Conservation (phyloP, 108 stramenopile species). For the Cyclotella sp. region DNA sequence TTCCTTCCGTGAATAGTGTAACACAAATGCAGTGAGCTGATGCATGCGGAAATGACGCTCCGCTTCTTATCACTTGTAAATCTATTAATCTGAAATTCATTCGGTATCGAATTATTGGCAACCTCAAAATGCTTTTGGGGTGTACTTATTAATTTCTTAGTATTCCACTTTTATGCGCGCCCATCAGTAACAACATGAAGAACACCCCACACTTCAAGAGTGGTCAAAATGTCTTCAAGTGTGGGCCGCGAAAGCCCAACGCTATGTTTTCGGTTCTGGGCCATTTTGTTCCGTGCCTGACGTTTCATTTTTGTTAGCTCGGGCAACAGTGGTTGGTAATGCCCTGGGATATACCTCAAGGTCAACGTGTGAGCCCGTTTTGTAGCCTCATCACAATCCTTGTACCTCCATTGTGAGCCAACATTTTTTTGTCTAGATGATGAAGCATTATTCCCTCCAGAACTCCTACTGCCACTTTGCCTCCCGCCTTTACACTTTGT, state of each 20-base stretch:
- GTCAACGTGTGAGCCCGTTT: slow-evolving; percentile 47
- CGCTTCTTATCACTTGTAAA: too few species aligned
- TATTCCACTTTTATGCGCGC: slow-evolving; percentile 16
- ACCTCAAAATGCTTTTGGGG: too few species aligned
- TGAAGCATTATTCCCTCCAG: slow-evolving; percentile 1
- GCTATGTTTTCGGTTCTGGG: neutral
- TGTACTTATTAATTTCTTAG: neutral
- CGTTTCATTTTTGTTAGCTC: slow-evolving; percentile 41
- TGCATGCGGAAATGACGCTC: too few species aligned
- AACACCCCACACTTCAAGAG: slow-evolving; percentile 40
- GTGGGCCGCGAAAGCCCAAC: slow-evolving; percentile 21
- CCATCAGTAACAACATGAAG: slow-evolving; percentile 55
- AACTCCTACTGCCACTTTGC: neutral
- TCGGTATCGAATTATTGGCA: too few species aligned
- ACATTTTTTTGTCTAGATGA: neutral
- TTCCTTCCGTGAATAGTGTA: too few species aligned
- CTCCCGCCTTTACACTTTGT: slow-evolving; percentile 8
- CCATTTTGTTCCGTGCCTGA: neutral
- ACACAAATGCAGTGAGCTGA: too few species aligned
- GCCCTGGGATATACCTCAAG: slow-evolving; percentile 46
- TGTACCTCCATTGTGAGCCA: slow-evolving; percentile 22
- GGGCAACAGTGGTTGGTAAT: slow-evolving; percentile 54
- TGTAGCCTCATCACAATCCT: slow-evolving; percentile 35
- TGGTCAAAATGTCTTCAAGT: slow-evolving; percentile 39
- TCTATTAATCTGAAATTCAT: too few species aligned